Evolutionary conservation across 2,329 filamentous ascomycete genomes (phyloP).

Genomic region (Alternaria solani): DNA sequence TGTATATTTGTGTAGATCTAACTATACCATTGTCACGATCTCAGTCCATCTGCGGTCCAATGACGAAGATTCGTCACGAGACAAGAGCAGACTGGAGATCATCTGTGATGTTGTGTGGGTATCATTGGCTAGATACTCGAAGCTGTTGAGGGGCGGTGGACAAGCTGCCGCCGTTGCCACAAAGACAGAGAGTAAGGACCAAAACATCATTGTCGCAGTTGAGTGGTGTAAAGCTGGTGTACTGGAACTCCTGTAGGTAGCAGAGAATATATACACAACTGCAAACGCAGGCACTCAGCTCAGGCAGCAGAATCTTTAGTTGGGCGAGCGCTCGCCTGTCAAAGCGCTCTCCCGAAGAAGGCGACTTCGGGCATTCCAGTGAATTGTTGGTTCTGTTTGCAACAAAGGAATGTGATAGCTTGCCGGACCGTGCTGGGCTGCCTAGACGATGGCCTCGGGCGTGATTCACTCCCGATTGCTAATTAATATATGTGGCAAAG

Average conservation of each 20-base stretch:
- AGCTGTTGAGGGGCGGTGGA: constrained; percentile 1
- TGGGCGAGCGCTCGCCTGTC: background rate
- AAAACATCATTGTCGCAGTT: background rate
- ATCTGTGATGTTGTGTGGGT: constrained; percentile 3
- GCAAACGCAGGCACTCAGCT: background rate
- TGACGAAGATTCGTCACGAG: background rate
- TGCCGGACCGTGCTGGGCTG: background rate
- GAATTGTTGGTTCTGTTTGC: background rate
- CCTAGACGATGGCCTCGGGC: background rate
- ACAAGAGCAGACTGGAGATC: background rate
- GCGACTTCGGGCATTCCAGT: background rate
- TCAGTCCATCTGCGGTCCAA: background rate
- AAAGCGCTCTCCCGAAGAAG: background rate
- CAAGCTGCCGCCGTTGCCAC: background rate
- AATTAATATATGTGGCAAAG: background rate
- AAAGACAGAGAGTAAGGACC: background rate
- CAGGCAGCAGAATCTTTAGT: background rate
- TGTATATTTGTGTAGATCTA: background rate
- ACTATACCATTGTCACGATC: constrained; percentile 1
- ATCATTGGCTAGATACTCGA: constrained; percentile 1
- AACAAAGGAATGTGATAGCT: background rate
- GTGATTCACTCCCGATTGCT: background rate
- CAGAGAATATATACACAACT: background rate
- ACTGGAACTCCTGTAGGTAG: background rate
- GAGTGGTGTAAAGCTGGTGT: background rate